Percentiles rank a stretch among this genome's conserved stretches.
Conservation (phyloP, 208 protist genomes). For the Leishmania guyanensis region DNA sequence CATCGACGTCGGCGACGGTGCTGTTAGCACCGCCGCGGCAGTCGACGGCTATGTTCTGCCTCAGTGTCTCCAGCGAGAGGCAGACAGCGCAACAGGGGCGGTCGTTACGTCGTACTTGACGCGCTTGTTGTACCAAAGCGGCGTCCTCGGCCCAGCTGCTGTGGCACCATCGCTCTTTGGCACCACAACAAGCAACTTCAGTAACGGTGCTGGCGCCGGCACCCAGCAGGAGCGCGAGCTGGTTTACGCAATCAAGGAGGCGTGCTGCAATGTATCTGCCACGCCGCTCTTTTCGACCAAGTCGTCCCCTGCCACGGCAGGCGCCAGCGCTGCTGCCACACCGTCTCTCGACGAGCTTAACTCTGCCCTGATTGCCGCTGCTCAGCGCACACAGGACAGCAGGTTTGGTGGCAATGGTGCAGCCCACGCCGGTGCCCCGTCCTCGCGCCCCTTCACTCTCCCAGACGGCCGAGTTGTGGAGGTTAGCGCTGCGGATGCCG, state of each 20-base stretch:
- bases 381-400: slow-evolving; percentile 10
- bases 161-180: neutral
- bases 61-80: slow-evolving; percentile 48
- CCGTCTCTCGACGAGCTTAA: slow-evolving; percentile 14
- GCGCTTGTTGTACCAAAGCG: slow-evolving; percentile 49
- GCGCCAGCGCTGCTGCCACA: neutral
- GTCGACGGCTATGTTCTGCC: slow-evolving; percentile 55
- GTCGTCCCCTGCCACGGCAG: neutral
- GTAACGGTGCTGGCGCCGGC: slow-evolving; percentile 31
- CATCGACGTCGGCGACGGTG: slow-evolving; percentile 61
- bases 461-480: slow-evolving; percentile 80
- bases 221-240: slow-evolving; percentile 48
- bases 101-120: slow-evolving; percentile 58
- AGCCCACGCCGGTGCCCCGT: neutral
- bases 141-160: slow-evolving; percentile 22
- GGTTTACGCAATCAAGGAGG: slow-evolving; percentile 53
- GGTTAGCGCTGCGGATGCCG: slow-evolving; percentile 46
- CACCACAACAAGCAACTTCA: neutral
- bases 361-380: slow-evolving; percentile 14
- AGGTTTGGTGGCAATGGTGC: neutral
- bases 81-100: slow-evolving; percentile 41
- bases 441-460: slow-evolving; percentile 37
- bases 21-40: slow-evolving; percentile 51
- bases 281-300: slow-evolving; percentile 13
- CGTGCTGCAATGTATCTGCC: slow-evolving; percentile 36